Conservation (phyloP, 2,329 filamentous ascomycete genomes). For the Tolypocladium cylindrosporum region DNA sequence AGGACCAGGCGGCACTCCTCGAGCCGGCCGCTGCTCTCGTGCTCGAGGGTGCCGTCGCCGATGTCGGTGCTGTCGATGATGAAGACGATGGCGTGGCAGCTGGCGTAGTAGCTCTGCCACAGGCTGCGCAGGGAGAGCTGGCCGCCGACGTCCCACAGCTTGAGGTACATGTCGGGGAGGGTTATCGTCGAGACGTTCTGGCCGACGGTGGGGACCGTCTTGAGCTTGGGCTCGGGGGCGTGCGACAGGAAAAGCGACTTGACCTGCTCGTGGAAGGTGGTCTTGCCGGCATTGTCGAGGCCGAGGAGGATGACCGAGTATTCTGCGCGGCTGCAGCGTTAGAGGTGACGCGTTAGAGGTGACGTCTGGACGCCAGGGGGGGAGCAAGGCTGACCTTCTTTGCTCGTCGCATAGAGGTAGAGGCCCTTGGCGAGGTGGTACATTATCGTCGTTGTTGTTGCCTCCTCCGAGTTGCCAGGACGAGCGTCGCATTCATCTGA, state of each 20-base stretch:
- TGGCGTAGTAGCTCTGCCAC: slow-evolving; percentile 93
- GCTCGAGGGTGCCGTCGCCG: slow-evolving; percentile 63
- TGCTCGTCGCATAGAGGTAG: slow-evolving; percentile 91
- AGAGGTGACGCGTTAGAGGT: neutral
- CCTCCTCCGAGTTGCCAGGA: neutral
- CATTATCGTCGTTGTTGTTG: slow-evolving; percentile 40
- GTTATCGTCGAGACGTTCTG: slow-evolving; percentile 92
- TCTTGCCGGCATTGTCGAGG: slow-evolving; percentile 97
- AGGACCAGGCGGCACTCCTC: slow-evolving; percentile 85
- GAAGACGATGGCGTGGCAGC: slow-evolving; percentile 94
- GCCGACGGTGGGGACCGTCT: slow-evolving; percentile 92
- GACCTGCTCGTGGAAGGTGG: slow-evolving; percentile 93
- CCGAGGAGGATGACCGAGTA: slow-evolving; percentile 96
- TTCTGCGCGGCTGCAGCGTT: slow-evolving; percentile 41
- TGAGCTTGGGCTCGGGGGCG: slow-evolving; percentile 54
- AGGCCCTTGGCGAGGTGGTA: slow-evolving; percentile 94
- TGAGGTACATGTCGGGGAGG: slow-evolving; percentile 89
- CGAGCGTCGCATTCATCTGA: neutral
- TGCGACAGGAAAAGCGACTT: slow-evolving; percentile 72
- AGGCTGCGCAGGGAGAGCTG: slow-evolving; percentile 81
- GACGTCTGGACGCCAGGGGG: neutral
- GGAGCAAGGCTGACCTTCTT: slow-evolving; percentile 59
- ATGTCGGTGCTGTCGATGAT: slow-evolving; percentile 94
- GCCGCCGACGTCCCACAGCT: slow-evolving; percentile 96
- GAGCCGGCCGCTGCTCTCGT: slow-evolving; percentile 47